Percentiles rank a stretch among this genome's conserved stretches.
Conservation (phyloP, 1,284 basidiomycete genomes). For the Termitomyces sp. region DNA sequence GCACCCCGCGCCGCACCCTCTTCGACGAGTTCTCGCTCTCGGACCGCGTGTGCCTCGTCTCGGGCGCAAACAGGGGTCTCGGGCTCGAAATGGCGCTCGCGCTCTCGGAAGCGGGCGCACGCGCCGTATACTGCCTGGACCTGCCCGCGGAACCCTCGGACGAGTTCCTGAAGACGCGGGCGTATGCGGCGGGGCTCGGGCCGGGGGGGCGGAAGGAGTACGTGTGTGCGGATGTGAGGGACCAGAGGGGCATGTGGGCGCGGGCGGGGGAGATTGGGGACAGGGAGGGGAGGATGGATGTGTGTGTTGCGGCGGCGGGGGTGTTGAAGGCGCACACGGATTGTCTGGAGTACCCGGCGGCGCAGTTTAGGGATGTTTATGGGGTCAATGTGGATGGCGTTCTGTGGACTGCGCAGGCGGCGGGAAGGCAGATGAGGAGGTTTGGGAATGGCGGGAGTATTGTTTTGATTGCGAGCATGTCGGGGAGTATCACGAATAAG, state of each 20-base stretch:
- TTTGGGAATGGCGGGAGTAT: slow-evolving; percentile 76
- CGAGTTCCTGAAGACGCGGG: slow-evolving; percentile 58
- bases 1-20: slow-evolving; percentile 43
- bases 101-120: slow-evolving; percentile 72
- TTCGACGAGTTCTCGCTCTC: slow-evolving; percentile 71
- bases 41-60: slow-evolving; percentile 73
- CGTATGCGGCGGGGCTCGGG: slow-evolving; percentile 46
- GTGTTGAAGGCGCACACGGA: slow-evolving; percentile 59
- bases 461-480: slow-evolving; percentile 83
- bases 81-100: slow-evolving; percentile 81
- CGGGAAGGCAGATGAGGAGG: slow-evolving; percentile 69
- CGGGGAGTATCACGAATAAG: slow-evolving; percentile 78
- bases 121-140: slow-evolving; percentile 75
- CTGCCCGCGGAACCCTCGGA: slow-evolving; percentile 58
- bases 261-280: slow-evolving; percentile 56
- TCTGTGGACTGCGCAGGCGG: slow-evolving; percentile 75
- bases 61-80: slow-evolving; percentile 76
- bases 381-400: slow-evolving; percentile 77
- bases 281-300: slow-evolving; percentile 61
- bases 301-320: slow-evolving; percentile 76
- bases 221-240: slow-evolving; percentile 55
- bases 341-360: slow-evolving; percentile 66
- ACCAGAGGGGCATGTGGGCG: slow-evolving; percentile 56
- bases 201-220: slow-evolving; percentile 58
- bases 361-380: slow-evolving; percentile 70